These are phyloP conservation scores for Trametes hirsuta DNA, from an alignment of 1,284 basidiomycete species.

Conservation along the genomic window DNA sequence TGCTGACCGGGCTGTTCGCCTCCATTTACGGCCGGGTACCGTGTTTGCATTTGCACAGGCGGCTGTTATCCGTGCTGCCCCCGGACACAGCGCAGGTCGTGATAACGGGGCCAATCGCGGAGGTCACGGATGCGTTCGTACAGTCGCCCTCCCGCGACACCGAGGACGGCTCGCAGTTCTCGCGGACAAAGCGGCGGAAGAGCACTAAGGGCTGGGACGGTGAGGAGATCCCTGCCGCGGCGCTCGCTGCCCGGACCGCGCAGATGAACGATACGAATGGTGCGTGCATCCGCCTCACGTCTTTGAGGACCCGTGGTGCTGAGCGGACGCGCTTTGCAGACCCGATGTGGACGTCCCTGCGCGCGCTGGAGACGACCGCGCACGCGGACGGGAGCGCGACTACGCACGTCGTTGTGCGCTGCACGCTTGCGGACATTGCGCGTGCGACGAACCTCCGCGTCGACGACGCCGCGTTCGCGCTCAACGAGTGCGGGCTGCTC, in stretches of 20 bases:
- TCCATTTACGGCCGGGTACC: background rate
- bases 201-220: slow-evolving; percentile 70
- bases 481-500: slow-evolving; percentile 87
- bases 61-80: slow-evolving; percentile 61
- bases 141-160: slow-evolving; percentile 42
- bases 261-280: slow-evolving; percentile 29
- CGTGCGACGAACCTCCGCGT: slow-evolving; percentile 79
- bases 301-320: background rate
- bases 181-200: slow-evolving; percentile 47
- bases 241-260: slow-evolving; percentile 19
- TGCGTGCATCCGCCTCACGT: slow-evolving; percentile 6
- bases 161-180: slow-evolving; percentile 35
- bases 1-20: background rate
- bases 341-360: slow-evolving; percentile 46
- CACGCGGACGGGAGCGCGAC: slow-evolving; percentile 68
- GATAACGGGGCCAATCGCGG: slow-evolving; percentile 43
- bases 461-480: slow-evolving; percentile 87
- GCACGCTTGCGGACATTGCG: slow-evolving; percentile 75
- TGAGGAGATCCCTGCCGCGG: slow-evolving; percentile 40
- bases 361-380: slow-evolving; percentile 56
- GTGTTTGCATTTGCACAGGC: slow-evolving; percentile 39
- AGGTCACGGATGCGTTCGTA: slow-evolving; percentile 39
- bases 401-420: slow-evolving; percentile 64
- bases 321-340: slow-evolving; percentile 21
- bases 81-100: slow-evolving; percentile 49